Evolutionary conservation across 164 flowering plant genomes (phyloP).

Genomic region (Tetracentron sinense): DNA sequence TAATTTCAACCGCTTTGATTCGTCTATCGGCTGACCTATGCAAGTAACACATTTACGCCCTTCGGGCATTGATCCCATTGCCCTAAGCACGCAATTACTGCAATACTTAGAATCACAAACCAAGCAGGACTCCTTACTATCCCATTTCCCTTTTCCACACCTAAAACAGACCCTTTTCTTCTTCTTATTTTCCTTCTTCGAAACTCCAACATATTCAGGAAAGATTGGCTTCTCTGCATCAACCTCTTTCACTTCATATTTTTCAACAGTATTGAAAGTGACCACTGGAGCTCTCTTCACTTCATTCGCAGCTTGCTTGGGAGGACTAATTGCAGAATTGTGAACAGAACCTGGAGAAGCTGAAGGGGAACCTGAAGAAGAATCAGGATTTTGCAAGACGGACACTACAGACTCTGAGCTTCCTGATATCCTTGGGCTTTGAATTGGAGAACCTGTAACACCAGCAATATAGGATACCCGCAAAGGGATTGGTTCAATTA

Average conservation of each 20-base stretch:
- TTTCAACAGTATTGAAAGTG: constrained; percentile 64
- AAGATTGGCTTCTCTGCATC: constrained; percentile 34
- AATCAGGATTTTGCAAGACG: constrained; percentile 69
- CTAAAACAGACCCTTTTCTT: constrained; percentile 59
- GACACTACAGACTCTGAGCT: constrained; percentile 86
- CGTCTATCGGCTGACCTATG: constrained; percentile 79
- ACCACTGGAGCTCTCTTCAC: constrained; percentile 62
- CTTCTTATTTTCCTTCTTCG: constrained; percentile 54
- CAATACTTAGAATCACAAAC: constrained; percentile 91
- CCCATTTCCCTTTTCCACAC: constrained; percentile 89
- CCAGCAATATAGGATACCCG: constrained; percentile 60
- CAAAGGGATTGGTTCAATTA: constrained; percentile 68
- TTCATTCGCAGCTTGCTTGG: constrained; percentile 36
- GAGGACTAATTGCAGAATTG: constrained; percentile 26
- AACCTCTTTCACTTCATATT: constrained; percentile 46
- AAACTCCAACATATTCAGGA: constrained; percentile 50
- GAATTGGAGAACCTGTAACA: constrained; percentile 41
- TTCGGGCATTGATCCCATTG: constrained; percentile 99
- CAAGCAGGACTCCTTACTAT: constrained; percentile 77
- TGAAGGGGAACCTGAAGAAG: constrained; percentile 63
- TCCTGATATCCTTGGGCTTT: constrained; percentile 59
- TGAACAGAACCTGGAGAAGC: constrained; percentile 59
- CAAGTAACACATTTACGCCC: constrained; percentile 98
- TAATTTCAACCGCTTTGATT: constrained; percentile 60
- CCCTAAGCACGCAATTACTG: constrained; percentile 86